Evolutionary conservation across 345 rosid genomes (phyloP).

Genomic region (Salix dunnii): DNA sequence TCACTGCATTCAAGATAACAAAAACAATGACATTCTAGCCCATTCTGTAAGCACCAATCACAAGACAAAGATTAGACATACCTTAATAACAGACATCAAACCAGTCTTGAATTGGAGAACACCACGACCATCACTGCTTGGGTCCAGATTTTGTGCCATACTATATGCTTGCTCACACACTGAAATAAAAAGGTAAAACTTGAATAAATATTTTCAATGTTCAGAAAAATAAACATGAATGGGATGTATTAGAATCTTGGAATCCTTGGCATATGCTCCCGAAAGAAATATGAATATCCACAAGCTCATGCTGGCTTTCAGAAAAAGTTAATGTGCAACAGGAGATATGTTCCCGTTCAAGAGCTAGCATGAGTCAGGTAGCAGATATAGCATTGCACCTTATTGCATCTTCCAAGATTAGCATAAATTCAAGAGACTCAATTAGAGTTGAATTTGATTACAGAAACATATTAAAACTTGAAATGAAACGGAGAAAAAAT

Average conservation of each 20-base stretch:
- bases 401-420: no score
- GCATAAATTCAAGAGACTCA: no score
- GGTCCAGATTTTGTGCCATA: constrained; percentile 94
- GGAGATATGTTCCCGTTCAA: no score
- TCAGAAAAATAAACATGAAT: no score
- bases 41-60: background rate
- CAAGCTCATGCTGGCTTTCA: background rate
- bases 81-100: constrained; percentile 89
- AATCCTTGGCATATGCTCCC: background rate
- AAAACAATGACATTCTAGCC: background rate
- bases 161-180: constrained; percentile 97
- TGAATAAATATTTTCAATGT: background rate
- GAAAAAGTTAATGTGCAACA: background rate
- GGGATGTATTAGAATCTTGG: background rate
- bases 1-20: background rate
- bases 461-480: no score
- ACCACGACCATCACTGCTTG: constrained; percentile 92
- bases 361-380: no score
- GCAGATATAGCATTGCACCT: no score
- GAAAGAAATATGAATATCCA: constrained; percentile 2
- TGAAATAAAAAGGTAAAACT: constrained; percentile 24
- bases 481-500: no score
- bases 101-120: constrained; percentile 99
- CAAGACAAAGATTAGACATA: constrained; percentile 16
- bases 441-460: no score